Percentiles rank a stretch among this genome's conserved stretches.
Evolutionary conservation across 352 stramenopile species (phyloP).

Genomic region (Achlya hypogyna): DNA sequence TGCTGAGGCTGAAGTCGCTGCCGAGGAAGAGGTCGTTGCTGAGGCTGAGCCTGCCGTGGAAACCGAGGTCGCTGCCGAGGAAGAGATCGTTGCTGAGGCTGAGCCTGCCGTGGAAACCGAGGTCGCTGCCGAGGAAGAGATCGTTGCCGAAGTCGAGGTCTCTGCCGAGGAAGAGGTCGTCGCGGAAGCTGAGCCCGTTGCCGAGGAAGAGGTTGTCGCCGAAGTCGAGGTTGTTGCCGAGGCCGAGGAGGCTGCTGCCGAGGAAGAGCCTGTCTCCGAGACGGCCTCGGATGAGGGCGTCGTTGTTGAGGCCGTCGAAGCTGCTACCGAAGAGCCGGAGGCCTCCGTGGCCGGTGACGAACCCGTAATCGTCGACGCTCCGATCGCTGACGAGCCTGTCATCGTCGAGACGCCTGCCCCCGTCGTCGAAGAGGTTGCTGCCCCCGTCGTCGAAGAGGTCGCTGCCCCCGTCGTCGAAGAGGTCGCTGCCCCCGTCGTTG

Average conservation of each 20-base stretch:
- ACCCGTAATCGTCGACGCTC: neutral
- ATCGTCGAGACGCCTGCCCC: neutral
- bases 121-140: neutral
- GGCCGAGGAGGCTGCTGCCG: neutral
- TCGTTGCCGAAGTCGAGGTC: neutral
- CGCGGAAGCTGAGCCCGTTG: neutral
- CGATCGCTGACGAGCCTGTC: neutral
- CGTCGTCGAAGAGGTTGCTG: neutral
- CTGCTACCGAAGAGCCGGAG: too few relatives aligned
- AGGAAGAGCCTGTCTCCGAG: neutral
- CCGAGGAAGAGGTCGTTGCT: neutral
- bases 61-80: neutral
- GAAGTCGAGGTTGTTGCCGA: neutral
- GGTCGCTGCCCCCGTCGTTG: neutral
- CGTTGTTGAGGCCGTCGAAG: too few relatives aligned
- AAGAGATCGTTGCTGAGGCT: neutral
- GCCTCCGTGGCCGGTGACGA: neutral
- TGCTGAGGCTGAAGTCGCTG: conserved; percentile 1
- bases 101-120: neutral
- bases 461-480: neutral
- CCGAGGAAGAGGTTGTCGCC: neutral
- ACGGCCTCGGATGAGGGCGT: too few relatives aligned
- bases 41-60: neutral
- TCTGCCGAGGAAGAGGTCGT: neutral
- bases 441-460: neutral